Evolutionary conservation across 106 monocot genomes (phyloP), one percentile per base, ranked within the genome.

Genomic region (Phalaenopsis equestris): DNA sequence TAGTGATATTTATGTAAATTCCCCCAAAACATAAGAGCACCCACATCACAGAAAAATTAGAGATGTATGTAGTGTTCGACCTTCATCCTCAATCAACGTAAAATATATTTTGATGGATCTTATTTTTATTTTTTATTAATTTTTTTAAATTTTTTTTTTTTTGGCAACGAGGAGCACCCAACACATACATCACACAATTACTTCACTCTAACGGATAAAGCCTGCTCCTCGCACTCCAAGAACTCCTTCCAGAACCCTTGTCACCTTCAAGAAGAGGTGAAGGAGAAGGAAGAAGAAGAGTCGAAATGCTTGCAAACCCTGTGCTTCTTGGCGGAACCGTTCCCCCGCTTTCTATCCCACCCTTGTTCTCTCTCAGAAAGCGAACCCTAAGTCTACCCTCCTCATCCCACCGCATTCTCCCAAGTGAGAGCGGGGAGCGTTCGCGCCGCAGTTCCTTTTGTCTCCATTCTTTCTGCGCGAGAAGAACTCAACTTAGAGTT

Each of bases 301-400:
- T 75, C n/a, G 45, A 72, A 80, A 90, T 90, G 90, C 85, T 90
- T 37, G 76, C 77, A 79, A 84, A 65, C 86, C 78, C 86, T 56
- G 79, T 75, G 41, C 42, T 84, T 79, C 81, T 80, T 75, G 82
- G 81, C 72, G 67, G 81, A 80, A 72, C 82, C 56, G 42, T 61
- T 42, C 23, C 36, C 74, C 52, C 61, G 42, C 17, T 73, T 23
- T 16, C 56, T 67, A 7, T 36, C 18, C 75, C 83, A n/a, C 42
- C 72, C 68, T 78, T 74, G 79, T 12, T 46, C n/a, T 61, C 45
- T 18, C 41, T 81, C 10, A 73, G 57, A 73, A 42, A 30, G 30
- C 57, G 48, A 56, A 75, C 30, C 77, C 76, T 75, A 18, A 56
- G n/a, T 39, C 42, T 58, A 41, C 4, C 56, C 15, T 64, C 57